A percentile compares a stretch with the other conserved stretches of the same genome.
Conservation (phyloP, 2,329 filamentous ascomycete species). For the Diplodia seriata region DNA sequence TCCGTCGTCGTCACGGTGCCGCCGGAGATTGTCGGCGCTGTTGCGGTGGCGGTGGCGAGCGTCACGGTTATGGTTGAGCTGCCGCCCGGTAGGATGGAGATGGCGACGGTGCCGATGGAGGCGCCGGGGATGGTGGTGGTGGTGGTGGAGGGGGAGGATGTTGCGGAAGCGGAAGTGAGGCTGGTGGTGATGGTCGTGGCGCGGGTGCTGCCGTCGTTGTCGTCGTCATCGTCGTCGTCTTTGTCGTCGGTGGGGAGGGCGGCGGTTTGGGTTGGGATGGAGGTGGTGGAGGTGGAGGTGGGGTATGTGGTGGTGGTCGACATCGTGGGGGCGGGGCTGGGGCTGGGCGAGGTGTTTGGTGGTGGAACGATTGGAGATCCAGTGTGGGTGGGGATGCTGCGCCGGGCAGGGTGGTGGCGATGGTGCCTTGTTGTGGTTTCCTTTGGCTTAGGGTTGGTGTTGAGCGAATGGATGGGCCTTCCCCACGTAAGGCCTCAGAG, state of each 20-base stretch:
- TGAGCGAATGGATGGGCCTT: not conserved
- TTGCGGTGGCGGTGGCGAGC: not conserved
- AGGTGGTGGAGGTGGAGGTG: not conserved
- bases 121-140: constrained; percentile 24
- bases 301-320: not conserved
- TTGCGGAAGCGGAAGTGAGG: not conserved
- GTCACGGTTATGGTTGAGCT: not conserved
- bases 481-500: not conserved
- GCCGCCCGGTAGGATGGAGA: constrained; percentile 1
- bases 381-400: not conserved
- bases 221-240: constrained; percentile 12
- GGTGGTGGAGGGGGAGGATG: too few species aligned
- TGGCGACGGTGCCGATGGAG: constrained; percentile 8
- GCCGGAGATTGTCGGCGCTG: not conserved
- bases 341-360: not conserved
- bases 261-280: not conserved
- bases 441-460: not conserved
- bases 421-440: too few species aligned
- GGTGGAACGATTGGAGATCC: not conserved
- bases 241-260: not conserved
- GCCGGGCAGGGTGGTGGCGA: too few species aligned
- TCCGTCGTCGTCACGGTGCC: not conserved
- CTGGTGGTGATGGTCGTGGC: not conserved
- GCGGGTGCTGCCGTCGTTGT: not conserved
- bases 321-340: not conserved